Conservation (phyloP, 495 filamentous ascomycete species). For the Tetracladium setigerum region DNA sequence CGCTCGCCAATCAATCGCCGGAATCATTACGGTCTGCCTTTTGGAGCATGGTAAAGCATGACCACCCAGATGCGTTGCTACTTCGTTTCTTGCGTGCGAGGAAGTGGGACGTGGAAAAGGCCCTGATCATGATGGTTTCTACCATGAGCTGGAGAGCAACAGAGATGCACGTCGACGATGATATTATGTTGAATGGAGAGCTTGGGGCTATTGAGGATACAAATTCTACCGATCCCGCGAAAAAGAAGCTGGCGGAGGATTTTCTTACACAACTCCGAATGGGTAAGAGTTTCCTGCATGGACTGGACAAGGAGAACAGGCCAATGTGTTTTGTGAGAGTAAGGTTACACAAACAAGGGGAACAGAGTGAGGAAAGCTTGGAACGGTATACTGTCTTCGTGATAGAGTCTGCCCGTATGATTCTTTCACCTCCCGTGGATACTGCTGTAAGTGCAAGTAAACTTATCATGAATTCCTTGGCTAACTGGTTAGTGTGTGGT, state of each 20-base stretch:
- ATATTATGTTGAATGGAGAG: slow-evolving; percentile 78
- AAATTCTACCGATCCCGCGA: slow-evolving; percentile 40
- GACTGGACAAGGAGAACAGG: slow-evolving; percentile 72
- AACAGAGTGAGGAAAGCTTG: slow-evolving; percentile 71
- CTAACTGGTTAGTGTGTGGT: slow-evolving; percentile 55
- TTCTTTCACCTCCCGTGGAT: slow-evolving; percentile 74
- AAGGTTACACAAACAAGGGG: slow-evolving; percentile 67
- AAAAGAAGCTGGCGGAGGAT: slow-evolving; percentile 60
- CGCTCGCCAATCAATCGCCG: slow-evolving; percentile 64
- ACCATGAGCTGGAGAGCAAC: slow-evolving; percentile 85
- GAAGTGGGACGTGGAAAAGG: slow-evolving; percentile 94
- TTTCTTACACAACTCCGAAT: slow-evolving; percentile 79
- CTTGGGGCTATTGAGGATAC: slow-evolving; percentile 51
- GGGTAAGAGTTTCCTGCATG: slow-evolving; percentile 95
- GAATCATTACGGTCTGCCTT: slow-evolving; percentile 75
- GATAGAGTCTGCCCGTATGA: slow-evolving; percentile 84
- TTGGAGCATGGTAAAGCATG: slow-evolving; percentile 95
- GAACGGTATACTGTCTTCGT: slow-evolving; percentile 90
- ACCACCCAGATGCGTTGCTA: slow-evolving; percentile 82
- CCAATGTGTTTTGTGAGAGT: slow-evolving; percentile 86
- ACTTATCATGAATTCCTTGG: slow-evolving; percentile 13
- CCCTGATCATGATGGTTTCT: slow-evolving; percentile 86
- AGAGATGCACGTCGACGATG: slow-evolving; percentile 80
- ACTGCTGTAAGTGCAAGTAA: slow-evolving; percentile 66
- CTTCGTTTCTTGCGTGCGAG: slow-evolving; percentile 86